Evolutionary conservation across 176 grass and related monocot species (phyloP).

Genomic region (Oryza glaberrima): DNA sequence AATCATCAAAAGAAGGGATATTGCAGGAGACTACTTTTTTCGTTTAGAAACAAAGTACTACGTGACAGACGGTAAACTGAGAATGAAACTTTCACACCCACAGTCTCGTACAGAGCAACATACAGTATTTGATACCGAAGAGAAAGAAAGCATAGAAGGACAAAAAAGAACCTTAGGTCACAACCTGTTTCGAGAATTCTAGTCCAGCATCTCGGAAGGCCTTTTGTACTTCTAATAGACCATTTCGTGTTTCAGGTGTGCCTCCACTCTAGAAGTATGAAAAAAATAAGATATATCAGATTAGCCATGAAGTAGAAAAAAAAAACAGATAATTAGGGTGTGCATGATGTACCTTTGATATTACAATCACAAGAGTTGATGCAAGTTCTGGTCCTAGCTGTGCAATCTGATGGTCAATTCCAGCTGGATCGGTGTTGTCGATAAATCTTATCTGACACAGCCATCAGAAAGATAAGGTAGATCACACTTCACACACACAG

Average conservation of each 20-base stretch:
- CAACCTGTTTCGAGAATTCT: conserved; percentile 97
- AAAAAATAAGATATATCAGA: background rate
- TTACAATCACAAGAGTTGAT: conserved; percentile 96
- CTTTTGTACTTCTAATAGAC: conserved; percentile 95
- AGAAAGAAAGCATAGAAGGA: conserved; percentile 31
- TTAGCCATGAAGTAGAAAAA: conserved; percentile 6
- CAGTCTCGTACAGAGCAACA: background rate
- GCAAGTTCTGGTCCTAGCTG: conserved; percentile 84
- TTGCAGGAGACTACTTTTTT: background rate
- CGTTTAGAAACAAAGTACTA: background rate
- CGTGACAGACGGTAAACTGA: background rate
- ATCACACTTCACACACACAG: conserved; percentile 11
- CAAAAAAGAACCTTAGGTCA: conserved; percentile 51
- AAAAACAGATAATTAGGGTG: conserved; percentile 6
- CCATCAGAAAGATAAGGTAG: conserved; percentile 24
- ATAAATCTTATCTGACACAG: conserved; percentile 96
- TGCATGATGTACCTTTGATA: conserved; percentile 68
- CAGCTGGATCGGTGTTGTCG: conserved; percentile 99
- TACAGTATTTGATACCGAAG: background rate
- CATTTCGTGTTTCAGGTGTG: conserved; percentile 97
- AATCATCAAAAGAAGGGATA: background rate
- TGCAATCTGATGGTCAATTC: conserved; percentile 99
- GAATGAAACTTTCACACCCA: background rate
- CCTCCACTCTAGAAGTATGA: conserved; percentile 77
- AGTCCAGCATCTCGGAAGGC: conserved; percentile 92